Conservation (phyloP, 2,329 filamentous ascomycete genomes). For the Sclerotinia sclerotiorum region DNA sequence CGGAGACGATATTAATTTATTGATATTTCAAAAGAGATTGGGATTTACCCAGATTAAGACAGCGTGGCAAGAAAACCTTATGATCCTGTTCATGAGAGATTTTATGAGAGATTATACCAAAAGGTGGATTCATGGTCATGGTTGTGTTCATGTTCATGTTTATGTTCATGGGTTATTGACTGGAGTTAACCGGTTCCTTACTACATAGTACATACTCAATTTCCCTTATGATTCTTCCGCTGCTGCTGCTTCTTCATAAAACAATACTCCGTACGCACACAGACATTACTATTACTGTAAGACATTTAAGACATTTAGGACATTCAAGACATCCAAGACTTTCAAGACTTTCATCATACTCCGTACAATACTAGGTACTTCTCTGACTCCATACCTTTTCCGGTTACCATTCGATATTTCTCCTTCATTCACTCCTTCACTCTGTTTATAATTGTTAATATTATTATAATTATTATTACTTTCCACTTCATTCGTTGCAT, state of each 20-base stretch:
- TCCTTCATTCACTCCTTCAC: neutral
- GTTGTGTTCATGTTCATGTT: neutral
- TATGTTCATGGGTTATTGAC: neutral
- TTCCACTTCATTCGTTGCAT: slow-evolving; percentile 3
- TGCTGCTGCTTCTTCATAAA: neutral
- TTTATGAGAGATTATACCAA: neutral
- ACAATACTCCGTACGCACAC: neutral
- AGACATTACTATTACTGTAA: neutral
- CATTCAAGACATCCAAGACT: too few species aligned
- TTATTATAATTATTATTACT: neutral
- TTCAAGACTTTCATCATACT: neutral
- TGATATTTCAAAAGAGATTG: neutral
- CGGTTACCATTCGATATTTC: neutral
- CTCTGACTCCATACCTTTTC: neutral
- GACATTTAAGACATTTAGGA: slow-evolving; percentile 4
- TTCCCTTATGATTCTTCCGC: neutral
- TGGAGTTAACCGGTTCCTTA: too few species aligned
- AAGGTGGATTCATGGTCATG: too few species aligned
- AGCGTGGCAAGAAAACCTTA: slow-evolving; percentile 2
- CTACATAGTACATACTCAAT: too few species aligned
- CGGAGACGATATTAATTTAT: slow-evolving; percentile 17
- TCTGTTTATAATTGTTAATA: neutral
- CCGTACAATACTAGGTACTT: neutral
- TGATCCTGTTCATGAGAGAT: neutral
- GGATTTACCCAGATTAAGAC: slow-evolving; percentile 10